phyloP scores from a whole-genome alignment of 768 basidiomycete species.

The Sporobolomyces phaffii region DNA sequence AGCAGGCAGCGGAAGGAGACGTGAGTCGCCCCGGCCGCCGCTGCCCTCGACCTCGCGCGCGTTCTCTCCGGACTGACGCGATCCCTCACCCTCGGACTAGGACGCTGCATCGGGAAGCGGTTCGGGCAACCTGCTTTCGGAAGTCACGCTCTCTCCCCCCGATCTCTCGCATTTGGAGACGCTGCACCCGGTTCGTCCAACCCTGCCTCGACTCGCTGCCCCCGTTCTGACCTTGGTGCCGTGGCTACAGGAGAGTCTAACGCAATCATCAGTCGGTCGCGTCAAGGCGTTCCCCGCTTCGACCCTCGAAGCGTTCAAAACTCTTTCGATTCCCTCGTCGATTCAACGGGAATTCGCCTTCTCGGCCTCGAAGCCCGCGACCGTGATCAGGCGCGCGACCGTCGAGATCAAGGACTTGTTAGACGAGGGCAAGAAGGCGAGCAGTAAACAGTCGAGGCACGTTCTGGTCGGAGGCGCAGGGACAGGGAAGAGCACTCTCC shows the following conservation, averaged over 20 bases:
- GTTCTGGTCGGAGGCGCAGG: conserved; percentile 24
- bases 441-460: conserved; percentile 20
- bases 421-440: conserved; percentile 7
- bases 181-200: conserved; percentile 29
- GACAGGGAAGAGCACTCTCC: conserved; percentile 26
- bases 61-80: neutral
- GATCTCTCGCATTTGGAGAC: conserved; percentile 1
- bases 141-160: conserved; percentile 24
- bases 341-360: conserved; percentile 4
- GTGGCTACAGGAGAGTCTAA: conserved; percentile 16
- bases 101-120: conserved; percentile 1
- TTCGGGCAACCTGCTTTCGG: conserved; percentile 12
- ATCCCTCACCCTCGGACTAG: neutral
- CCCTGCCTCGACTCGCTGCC: neutral
- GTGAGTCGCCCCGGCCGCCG: conserved; percentile 14
- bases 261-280: conserved; percentile 4
- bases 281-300: conserved; percentile 16
- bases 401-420: conserved; percentile 3
- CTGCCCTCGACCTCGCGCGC: neutral
- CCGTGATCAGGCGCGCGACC: conserved; percentile 21
- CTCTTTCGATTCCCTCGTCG: conserved; percentile 11
- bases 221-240: neutral
- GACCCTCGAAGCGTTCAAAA: conserved; percentile 24
- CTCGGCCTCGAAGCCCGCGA: conserved; percentile 20
- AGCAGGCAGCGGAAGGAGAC: conserved; percentile 1